These are phyloP conservation scores for Hirschioporus abietinus DNA, from an alignment of 768 basidiomycete species.

Conservation along the genomic window DNA sequence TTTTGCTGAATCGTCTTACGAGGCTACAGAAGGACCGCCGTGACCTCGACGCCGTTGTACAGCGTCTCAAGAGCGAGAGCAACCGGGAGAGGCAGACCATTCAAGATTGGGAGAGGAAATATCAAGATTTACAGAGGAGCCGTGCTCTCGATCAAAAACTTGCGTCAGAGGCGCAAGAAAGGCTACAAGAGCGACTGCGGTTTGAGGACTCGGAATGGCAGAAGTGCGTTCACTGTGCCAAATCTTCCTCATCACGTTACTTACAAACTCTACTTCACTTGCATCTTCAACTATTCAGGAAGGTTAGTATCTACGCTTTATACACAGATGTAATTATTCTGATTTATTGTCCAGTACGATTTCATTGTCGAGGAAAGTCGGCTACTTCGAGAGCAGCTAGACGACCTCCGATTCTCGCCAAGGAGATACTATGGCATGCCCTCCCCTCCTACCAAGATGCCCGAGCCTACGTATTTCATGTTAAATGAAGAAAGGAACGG, in stretches of 20 bases:
- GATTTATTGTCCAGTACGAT: not conserved
- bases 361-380: not conserved
- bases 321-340: not conserved
- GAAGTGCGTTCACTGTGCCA: not conserved
- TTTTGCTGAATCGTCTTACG: not conserved
- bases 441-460: not conserved
- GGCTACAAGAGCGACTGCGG: not conserved
- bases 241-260: not conserved
- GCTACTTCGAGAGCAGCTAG: not conserved
- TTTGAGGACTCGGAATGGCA: not conserved
- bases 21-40: not conserved
- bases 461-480: not conserved
- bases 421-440: not conserved
- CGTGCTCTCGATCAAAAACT: not conserved
- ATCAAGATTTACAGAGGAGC: not conserved
- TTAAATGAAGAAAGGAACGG: not conserved
- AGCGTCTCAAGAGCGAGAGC: not conserved
- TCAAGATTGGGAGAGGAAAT: not conserved
- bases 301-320: not conserved
- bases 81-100: not conserved
- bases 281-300: not conserved
- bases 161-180: not conserved
- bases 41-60: not conserved
- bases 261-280: not conserved
- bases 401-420: not conserved